A percentile compares a stretch with the other conserved stretches of the same genome.
phyloP scores from a whole-genome alignment of 2,329 filamentous ascomycete species.

The Tolypocladium tropicale region DNA sequence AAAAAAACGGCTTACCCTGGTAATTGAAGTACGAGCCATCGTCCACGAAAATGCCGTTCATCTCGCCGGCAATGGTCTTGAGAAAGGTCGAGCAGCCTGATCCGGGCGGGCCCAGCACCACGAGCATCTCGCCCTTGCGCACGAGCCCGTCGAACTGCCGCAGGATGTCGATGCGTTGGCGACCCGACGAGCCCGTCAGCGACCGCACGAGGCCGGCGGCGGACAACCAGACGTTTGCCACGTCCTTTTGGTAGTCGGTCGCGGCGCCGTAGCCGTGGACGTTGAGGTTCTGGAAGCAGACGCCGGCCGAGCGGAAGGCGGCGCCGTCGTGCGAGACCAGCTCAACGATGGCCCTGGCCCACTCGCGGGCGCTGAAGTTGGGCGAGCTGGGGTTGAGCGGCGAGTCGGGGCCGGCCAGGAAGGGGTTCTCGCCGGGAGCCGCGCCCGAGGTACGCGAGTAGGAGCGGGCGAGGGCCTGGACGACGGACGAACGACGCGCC shows the following conservation, averaged over 20 bases:
- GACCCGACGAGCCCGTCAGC: conserved; percentile 36
- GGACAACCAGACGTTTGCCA: conserved; percentile 50
- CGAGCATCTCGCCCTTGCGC: conserved; percentile 62
- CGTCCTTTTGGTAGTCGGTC: conserved; percentile 62
- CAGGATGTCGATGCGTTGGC: conserved; percentile 56
- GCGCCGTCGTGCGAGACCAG: conserved; percentile 41
- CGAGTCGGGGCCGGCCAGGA: conserved; percentile 36
- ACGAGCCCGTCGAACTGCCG: conserved; percentile 59
- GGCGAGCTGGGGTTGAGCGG: conserved; percentile 40
- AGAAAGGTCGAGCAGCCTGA: conserved; percentile 77
- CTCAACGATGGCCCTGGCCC: conserved; percentile 50
- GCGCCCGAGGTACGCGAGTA: conserved; percentile 39
- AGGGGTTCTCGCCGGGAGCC: conserved; percentile 32
- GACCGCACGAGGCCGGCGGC: conserved; percentile 30
- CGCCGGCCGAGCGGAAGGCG: conserved; percentile 49
- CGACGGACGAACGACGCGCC: conserved; percentile 38
- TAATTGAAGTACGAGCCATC: conserved; percentile 69
- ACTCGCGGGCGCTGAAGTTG: conserved; percentile 44
- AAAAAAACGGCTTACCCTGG: conserved; percentile 40
- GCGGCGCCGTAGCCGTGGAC: conserved; percentile 57
- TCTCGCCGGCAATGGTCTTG: conserved; percentile 76
- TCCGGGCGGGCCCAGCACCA: conserved; percentile 62
- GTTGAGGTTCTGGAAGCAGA: conserved; percentile 57
- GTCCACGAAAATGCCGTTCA: conserved; percentile 67
- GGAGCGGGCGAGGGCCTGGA: conserved; percentile 44